These are phyloP conservation scores for Aspergillus mulundensis DNA, from an alignment of 495 filamentous ascomycete species.

Conservation along the genomic window DNA sequence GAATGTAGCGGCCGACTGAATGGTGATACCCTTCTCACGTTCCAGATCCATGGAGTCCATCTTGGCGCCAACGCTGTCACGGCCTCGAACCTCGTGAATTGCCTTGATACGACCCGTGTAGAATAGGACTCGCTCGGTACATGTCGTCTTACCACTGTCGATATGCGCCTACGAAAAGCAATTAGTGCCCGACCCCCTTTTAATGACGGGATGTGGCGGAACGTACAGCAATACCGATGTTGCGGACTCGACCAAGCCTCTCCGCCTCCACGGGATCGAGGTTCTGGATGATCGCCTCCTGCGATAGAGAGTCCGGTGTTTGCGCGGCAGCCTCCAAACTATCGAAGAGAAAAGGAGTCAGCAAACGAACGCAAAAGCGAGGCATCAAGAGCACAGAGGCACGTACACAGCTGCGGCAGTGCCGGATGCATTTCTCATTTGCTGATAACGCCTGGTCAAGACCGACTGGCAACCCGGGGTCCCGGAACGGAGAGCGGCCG, in stretches of 20 bases:
- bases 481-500: slow-evolving; percentile 39
- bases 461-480: slow-evolving; percentile 40
- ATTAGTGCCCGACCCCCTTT: slow-evolving; percentile 13
- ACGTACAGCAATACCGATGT: slow-evolving; percentile 95
- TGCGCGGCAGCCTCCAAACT: slow-evolving; percentile 59
- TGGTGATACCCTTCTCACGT: slow-evolving; percentile 97
- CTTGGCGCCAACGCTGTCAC: slow-evolving; percentile 94
- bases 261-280: slow-evolving; percentile 70
- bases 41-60: slow-evolving; percentile 99
- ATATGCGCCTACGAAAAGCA: slow-evolving; percentile 73
- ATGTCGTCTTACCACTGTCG: slow-evolving; percentile 97
- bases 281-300: slow-evolving; percentile 67
- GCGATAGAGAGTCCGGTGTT: slow-evolving; percentile 55
- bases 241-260: slow-evolving; percentile 75
- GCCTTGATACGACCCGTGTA: slow-evolving; percentile 96
- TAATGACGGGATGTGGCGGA: neutral
- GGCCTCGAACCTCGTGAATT: slow-evolving; percentile 96
- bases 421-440: slow-evolving; percentile 40
- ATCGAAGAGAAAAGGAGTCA: slow-evolving; percentile 10
- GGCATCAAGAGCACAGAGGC: neutral
- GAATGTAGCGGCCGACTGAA: slow-evolving; percentile 96
- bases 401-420: slow-evolving; percentile 42
- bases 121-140: slow-evolving; percentile 94
- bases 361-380: slow-evolving; percentile 6
- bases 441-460: slow-evolving; percentile 33